Base-by-base conservation (phyloP, 805 yeast genomes). In the Metschnikowia sp. region DNA sequence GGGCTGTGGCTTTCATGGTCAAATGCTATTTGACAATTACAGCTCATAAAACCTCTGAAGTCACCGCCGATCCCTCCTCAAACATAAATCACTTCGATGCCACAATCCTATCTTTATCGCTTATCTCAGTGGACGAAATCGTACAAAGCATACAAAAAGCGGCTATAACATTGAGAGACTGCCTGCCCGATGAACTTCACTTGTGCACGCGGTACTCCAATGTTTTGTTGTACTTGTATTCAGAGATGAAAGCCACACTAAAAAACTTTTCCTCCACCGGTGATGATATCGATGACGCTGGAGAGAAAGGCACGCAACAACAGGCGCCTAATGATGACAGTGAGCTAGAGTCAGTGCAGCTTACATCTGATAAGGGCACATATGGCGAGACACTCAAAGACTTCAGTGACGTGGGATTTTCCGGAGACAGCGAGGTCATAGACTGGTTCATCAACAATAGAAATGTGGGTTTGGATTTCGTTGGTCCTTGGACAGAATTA, bases 171-270 rank as follows among this genome's bases (percentile, higher is more conserved):
- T 66, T 90, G 34, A 67, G 89, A 47, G 95, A 87, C 56, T 86
- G 96, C 26, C 79, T 96, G 1, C 96, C 96, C 0, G 97, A 90
- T 66, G 95, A 88, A 53, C 70, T 90, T 35, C 97, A 90, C 68
- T 70, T 90, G 31, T 85, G 95, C 62, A 81, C 88, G 0, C 69
- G 95, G 41, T 88, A 88, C 59, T 83, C 90, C 10, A 84, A 87
- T 11, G 85, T 86, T 43, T 66, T 88, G 56, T 76, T 86, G 82
- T 87, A 82, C 56, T 69, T 88, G 37, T 86, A 89, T 52, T 79
- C 87, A 3, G 89, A 87, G 61, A 81, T 86, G 82, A 83, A 79
- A 57, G 70, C 78, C 12, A 72, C 75, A 26, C 60, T 71, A 9
- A 71, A 64, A 38, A 55, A 52, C 13, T 44, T 44, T 18, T 36